phyloP scores from a whole-genome alignment of 805 yeast species.

The Hanseniaspora guilliermondii region DNA sequence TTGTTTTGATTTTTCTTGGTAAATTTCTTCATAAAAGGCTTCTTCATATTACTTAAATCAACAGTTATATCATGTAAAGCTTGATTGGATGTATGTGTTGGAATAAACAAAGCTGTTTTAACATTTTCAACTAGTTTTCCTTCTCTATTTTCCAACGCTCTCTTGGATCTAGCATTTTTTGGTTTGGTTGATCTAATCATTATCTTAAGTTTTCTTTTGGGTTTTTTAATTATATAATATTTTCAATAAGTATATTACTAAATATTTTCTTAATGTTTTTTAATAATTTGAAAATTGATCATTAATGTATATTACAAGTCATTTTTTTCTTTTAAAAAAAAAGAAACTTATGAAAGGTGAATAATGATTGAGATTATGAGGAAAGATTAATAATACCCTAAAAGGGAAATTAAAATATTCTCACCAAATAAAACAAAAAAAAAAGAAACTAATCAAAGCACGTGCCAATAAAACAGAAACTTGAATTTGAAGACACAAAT shows the following conservation, averaged over 20 bases:
- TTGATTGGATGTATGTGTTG: conserved; percentile 72
- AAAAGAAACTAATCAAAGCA: too few relatives aligned
- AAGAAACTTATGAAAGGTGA: background rate
- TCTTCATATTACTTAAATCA: conserved; percentile 79
- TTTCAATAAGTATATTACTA: background rate
- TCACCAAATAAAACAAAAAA: too few relatives aligned
- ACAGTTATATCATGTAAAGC: conserved; percentile 77
- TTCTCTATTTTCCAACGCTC: conserved; percentile 82
- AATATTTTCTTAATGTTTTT: background rate
- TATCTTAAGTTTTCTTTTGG: background rate
- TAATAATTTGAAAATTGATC: background rate
- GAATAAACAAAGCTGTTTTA: conserved; percentile 80
- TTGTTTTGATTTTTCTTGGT: conserved; percentile 61
- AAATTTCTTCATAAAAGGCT: conserved; percentile 81
- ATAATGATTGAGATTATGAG: too few relatives aligned
- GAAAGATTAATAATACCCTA: background rate
- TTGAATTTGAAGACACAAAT: too few relatives aligned
- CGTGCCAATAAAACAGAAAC: too few relatives aligned
- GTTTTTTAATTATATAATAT: too few relatives aligned
- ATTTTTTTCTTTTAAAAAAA: background rate
- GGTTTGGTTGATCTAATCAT: conserved; percentile 53
- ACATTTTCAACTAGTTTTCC: conserved; percentile 81
- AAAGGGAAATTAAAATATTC: background rate
- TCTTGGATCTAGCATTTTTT: conserved; percentile 86
- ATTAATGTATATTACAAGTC: too few relatives aligned